phyloP scores from a whole-genome alignment of 2,329 filamentous ascomycete species.

The Calcarisporium arbuscula region DNA sequence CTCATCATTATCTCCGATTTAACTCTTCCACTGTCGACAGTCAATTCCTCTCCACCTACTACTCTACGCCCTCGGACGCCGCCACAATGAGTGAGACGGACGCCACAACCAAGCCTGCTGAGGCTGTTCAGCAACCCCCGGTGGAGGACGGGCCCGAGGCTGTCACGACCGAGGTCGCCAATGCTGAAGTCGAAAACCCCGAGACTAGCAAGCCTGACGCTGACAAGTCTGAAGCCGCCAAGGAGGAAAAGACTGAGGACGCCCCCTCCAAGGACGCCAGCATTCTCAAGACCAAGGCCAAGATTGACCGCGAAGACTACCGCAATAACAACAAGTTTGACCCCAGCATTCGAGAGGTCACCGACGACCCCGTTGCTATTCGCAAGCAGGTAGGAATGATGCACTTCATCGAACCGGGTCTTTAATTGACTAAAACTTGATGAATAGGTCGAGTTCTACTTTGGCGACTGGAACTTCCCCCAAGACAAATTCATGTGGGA shows the following conservation, averaged over 20 bases:
- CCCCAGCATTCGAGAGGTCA: constrained; percentile 59
- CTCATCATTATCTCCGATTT: no score
- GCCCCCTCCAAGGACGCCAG: constrained; percentile 17
- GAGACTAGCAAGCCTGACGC: constrained; percentile 8
- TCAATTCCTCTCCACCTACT: constrained; percentile 1
- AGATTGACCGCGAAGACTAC: constrained; percentile 30
- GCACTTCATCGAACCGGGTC: background rate
- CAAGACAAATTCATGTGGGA: constrained; percentile 83
- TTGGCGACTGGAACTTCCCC: constrained; percentile 83
- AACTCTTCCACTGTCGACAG: no score
- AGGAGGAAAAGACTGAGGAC: constrained; percentile 9
- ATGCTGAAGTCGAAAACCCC: constrained; percentile 2
- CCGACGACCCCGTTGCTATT: constrained; percentile 73
- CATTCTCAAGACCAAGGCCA: constrained; percentile 40
- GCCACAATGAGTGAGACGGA: constrained; percentile 33
- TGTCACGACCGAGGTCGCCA: constrained; percentile 12
- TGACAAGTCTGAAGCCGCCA: constrained; percentile 4
- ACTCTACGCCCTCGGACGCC: constrained; percentile 8
- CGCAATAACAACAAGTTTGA: constrained; percentile 65
- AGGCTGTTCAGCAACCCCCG: constrained; percentile 23
- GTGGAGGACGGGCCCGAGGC: constrained; percentile 16
- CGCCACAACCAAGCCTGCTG: constrained; percentile 31
- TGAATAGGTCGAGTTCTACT: constrained; percentile 85
- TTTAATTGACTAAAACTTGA: no score
- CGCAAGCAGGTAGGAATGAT: constrained; percentile 62